Evolutionary conservation across 2,329 filamentous ascomycete species (phyloP).

Genomic region (Albifimbria verrucaria): DNA sequence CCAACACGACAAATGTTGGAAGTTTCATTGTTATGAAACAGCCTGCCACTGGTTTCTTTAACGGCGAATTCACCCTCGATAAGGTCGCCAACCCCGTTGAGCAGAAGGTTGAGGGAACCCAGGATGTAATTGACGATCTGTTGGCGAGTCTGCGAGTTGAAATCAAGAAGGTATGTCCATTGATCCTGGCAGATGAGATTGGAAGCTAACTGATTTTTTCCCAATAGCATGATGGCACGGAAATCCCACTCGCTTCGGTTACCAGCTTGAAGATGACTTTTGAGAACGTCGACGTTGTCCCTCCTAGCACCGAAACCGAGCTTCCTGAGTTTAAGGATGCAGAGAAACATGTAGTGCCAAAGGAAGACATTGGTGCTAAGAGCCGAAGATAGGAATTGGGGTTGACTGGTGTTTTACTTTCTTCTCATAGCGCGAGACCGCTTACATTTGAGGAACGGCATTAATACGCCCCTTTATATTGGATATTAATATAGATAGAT

Average conservation of each 20-base stretch:
- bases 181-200: neutral
- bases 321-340: slow-evolving; percentile 9
- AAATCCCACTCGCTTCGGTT: neutral
- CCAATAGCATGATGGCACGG: slow-evolving; percentile 1
- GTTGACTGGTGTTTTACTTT: no score
- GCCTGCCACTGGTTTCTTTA: slow-evolving; percentile 25
- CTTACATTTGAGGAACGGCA: no score
- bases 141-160: slow-evolving; percentile 24
- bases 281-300: neutral
- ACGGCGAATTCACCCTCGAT: slow-evolving; percentile 37
- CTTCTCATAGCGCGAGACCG: no score
- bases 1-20: slow-evolving; percentile 28
- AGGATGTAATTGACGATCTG: slow-evolving; percentile 21
- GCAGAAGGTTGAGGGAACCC: slow-evolving; percentile 42
- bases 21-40: slow-evolving; percentile 33
- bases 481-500: no score
- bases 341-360: neutral
- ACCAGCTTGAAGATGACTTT: slow-evolving; percentile 1
- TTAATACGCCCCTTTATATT: no score
- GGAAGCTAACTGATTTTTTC: neutral
- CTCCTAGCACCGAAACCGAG: neutral
- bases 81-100: slow-evolving; percentile 58
- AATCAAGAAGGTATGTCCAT: slow-evolving; percentile 27
- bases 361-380: neutral
- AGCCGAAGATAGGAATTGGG: no score